Conservation (phyloP, 73 alveolate species). For the Durusdinium trenchii region DNA sequence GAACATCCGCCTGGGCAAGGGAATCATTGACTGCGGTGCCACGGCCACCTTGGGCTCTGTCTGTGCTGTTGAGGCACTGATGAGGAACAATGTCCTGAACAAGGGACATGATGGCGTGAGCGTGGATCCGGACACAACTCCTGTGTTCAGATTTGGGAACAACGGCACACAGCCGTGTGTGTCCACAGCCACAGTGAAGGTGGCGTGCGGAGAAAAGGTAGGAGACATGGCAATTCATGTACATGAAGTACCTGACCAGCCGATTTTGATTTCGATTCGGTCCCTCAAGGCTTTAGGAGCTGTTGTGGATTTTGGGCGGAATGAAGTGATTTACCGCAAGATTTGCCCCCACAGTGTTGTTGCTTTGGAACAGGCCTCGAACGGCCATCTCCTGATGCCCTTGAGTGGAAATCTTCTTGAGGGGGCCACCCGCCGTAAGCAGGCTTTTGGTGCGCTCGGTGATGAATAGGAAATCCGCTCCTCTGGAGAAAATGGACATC, state of each 20-base stretch:
- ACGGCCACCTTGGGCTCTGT: slow-evolving; percentile 29
- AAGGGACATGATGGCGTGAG: neutral
- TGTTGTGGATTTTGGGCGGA: neutral
- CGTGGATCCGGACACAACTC: neutral
- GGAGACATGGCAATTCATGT: slow-evolving; percentile 1
- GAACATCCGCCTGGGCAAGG: neutral
- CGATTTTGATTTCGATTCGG: neutral
- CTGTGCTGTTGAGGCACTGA: neutral
- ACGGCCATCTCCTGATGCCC: neutral
- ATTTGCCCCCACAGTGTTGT: neutral
- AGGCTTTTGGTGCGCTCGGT: neutral
- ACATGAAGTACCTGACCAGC: slow-evolving; percentile 31
- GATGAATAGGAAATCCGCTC: slow-evolving; percentile 21
- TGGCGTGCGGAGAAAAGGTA: neutral
- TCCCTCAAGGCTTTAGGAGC: slow-evolving; percentile 27
- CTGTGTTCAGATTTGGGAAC: slow-evolving; percentile 34
- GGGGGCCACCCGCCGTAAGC: neutral
- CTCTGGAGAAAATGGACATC: neutral
- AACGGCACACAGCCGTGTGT: neutral
- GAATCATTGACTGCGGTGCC: slow-evolving; percentile 17
- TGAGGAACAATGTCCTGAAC: neutral
- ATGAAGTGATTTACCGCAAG: neutral
- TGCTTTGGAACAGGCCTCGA: neutral
- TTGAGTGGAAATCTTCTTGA: neutral
- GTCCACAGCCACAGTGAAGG: neutral